Base-by-base conservation (phyloP, 1,284 basidiomycete genomes). In the Ceratobasidium theobromae region DNA sequence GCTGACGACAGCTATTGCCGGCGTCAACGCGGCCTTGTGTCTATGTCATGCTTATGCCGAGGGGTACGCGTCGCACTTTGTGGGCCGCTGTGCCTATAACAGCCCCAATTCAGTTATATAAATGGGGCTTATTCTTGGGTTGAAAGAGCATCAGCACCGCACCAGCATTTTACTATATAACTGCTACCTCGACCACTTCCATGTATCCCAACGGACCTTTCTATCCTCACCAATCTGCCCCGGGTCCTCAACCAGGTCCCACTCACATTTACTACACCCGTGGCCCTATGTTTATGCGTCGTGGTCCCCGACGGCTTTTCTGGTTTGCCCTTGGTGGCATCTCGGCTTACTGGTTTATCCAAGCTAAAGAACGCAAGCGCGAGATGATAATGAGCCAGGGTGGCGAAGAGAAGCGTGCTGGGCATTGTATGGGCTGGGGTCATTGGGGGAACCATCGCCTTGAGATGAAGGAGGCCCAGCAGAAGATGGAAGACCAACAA, bases 291-390 rank as follows among this genome's bases (percentile, higher is more conserved):
- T 53, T 32, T 18, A n/a, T 49, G 18, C 33, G 57, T 25, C 51
- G 55, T 6, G 60, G 60, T 2, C 60, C 60, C 1, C 27, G 35
- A 21, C 60, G 60, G 2, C 48, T 64, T 27, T n/a, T 64, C 28
- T 64, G 60, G 60, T 64, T 64, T 28, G 60, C 48, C 25, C 23
- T 64, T 1, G 60, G 60, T 32, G 60, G 60, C 14, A 41, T 64
- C 25, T 16, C 49, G 1, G 33, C 60, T 11, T 64, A 64, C 49
- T 64, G 60, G 60, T 64, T 52, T n/a, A 45, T 64, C 38, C 23
- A 64, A 12, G 21, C 45, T 8, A 38, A 30, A 16, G 60, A 64
- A 27, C 33, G 33, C n/a, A 64, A 40, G 38, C 60, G 35, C 38
- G 48, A 64, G 18, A 64, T 53, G 35, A 25, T 28, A 3, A 41